Conservation (phyloP, 1,139 yeast species). For the Debaryomycetaceae sp. region DNA sequence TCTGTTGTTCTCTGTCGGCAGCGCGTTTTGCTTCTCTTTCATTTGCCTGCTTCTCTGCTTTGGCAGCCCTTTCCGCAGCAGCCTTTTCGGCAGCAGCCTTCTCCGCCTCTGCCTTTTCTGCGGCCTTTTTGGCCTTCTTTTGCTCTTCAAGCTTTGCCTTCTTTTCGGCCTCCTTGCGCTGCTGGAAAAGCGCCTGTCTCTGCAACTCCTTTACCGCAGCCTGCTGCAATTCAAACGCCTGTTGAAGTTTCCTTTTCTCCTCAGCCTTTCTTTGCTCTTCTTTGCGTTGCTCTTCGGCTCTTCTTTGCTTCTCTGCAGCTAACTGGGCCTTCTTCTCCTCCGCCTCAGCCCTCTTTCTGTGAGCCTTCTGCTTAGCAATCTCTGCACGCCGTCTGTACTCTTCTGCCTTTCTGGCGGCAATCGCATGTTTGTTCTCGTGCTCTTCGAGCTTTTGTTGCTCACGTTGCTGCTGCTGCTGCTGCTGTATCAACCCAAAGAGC, state of each 20-base stretch:
- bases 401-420: constrained; percentile 15
- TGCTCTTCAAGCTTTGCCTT: constrained; percentile 11
- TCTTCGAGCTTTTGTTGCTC: constrained; percentile 7
- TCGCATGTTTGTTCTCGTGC: constrained; percentile 4
- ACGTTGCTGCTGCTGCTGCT: constrained; percentile 6
- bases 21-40: background rate
- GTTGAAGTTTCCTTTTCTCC: constrained; percentile 12
- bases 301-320: constrained; percentile 11
- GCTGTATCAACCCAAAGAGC: constrained; percentile 6
- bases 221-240: constrained; percentile 12
- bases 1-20: background rate
- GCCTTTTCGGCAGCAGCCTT: constrained; percentile 5
- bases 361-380: constrained; percentile 26
- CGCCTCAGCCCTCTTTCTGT: constrained; percentile 9
- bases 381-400: constrained; percentile 47
- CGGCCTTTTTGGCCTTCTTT: constrained; percentile 7
- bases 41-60: constrained; percentile 7
- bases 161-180: constrained; percentile 13
- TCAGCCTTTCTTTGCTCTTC: constrained; percentile 10
- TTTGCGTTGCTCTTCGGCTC: constrained; percentile 11
- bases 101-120: constrained; percentile 9
- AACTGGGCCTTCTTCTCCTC: constrained; percentile 8
- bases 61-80: constrained; percentile 7
- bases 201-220: constrained; percentile 10
- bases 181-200: constrained; percentile 10